Evolutionary conservation across 495 filamentous ascomycete species (phyloP).

Genomic region (Penicillium soppii): DNA sequence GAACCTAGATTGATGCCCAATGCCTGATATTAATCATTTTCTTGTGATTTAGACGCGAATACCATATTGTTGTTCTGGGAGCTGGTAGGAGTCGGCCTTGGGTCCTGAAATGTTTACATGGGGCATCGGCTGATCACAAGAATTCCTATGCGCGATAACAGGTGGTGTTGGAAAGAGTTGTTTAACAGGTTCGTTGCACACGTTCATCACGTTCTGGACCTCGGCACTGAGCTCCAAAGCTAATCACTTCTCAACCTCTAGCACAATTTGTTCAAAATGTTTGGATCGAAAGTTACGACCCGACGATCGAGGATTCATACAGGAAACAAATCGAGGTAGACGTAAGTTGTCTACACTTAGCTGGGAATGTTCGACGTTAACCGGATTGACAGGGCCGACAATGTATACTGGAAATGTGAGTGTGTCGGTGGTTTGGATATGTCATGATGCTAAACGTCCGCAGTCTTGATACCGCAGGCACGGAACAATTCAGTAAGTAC

Average conservation of each 20-base stretch:
- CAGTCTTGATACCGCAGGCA: slow-evolving; percentile 94
- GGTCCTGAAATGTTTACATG: not conserved
- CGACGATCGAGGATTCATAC: slow-evolving; percentile 98
- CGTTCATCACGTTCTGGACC: slow-evolving; percentile 5
- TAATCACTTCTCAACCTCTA: slow-evolving; percentile 33
- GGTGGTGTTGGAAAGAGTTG: slow-evolving; percentile 98
- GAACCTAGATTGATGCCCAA: slow-evolving; percentile 8
- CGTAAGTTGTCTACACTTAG: slow-evolving; percentile 55
- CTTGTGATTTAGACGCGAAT: slow-evolving; percentile 62
- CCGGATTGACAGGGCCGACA: slow-evolving; percentile 70
- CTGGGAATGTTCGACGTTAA: slow-evolving; percentile 20
- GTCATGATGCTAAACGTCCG: slow-evolving; percentile 2
- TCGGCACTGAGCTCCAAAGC: slow-evolving; percentile 7
- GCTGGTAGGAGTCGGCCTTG: slow-evolving; percentile 59
- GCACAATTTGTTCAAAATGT: slow-evolving; percentile 99
- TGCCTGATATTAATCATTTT: slow-evolving; percentile 24
- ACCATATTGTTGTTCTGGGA: slow-evolving; percentile 88
- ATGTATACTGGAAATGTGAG: slow-evolving; percentile 94
- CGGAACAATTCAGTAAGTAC: slow-evolving; percentile 92
- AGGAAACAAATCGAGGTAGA: slow-evolving; percentile 92
- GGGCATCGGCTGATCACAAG: slow-evolving; percentile 10
- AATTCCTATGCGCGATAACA: slow-evolving; percentile 30
- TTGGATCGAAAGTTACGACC: slow-evolving; percentile 99
- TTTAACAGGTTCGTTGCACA: slow-evolving; percentile 72
- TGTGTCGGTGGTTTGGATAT: slow-evolving; percentile 11